phyloP scores from a whole-genome alignment of 2,329 filamentous ascomycete genomes.

The Talaromyces sp. region DNA sequence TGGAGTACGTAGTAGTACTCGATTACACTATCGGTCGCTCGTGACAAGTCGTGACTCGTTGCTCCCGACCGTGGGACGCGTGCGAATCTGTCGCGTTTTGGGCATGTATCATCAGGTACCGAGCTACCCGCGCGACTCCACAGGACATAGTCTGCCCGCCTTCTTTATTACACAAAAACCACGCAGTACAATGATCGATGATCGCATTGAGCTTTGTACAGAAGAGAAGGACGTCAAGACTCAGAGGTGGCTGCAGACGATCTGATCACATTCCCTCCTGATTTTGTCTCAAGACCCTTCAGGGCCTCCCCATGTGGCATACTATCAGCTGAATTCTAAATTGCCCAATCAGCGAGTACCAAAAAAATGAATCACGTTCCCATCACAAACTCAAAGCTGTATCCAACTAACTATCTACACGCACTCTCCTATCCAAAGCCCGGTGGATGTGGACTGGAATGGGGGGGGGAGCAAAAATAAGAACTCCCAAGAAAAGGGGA shows the following conservation, averaged over 20 bases:
- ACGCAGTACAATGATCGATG: not conserved
- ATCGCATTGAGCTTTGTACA: not conserved
- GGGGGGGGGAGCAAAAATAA: not conserved
- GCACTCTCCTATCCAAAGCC: not conserved
- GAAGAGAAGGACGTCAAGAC: not conserved
- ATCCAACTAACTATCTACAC: not conserved
- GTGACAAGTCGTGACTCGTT: not conserved
- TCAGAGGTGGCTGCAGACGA: constrained; percentile 4
- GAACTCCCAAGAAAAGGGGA: not conserved
- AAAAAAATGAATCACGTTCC: constrained; percentile 1
- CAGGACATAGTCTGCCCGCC: not conserved
- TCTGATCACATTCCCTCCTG: constrained; percentile 2
- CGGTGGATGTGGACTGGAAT: not conserved
- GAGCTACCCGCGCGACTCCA: not conserved
- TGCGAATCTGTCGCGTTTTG: not conserved
- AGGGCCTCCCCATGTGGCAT: constrained; percentile 3
- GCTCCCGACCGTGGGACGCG: not conserved
- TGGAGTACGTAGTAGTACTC: too few relatives aligned
- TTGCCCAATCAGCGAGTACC: not conserved
- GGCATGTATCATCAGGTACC: constrained; percentile 7
- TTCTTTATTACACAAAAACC: not conserved
- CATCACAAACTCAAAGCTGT: not conserved
- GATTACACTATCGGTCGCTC: not conserved
- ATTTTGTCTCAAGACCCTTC: not conserved
- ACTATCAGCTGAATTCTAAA: not conserved